A percentile compares a stretch with the other conserved stretches of the same genome.
Evolutionary conservation across 139 green algal genomes (phyloP).

Genomic region (Bryopsis sp.): DNA sequence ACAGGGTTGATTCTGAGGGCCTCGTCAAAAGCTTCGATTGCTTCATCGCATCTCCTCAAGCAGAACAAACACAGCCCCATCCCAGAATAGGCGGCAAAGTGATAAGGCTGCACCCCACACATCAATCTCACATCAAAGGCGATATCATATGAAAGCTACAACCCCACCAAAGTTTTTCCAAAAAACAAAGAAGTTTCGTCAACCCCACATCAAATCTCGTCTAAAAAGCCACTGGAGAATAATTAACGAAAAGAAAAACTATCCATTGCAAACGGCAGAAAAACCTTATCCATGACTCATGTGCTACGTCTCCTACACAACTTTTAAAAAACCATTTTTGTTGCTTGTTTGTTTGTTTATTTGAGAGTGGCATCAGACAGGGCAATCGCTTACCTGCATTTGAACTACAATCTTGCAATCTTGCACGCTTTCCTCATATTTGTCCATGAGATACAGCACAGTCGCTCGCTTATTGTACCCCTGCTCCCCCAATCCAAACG

Average conservation of each 20-base stretch:
- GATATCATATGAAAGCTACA: not conserved
- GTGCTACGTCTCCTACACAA: too few species aligned
- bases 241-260: too few species aligned
- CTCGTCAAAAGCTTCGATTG: conserved; percentile 40
- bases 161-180: too few species aligned
- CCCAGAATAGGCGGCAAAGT: conserved; percentile 57
- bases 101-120: conserved; percentile 33
- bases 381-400: conserved; percentile 26
- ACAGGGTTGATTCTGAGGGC: conserved; percentile 44
- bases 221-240: too few species aligned
- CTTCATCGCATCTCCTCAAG: conserved; percentile 23
- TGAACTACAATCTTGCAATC: conserved; percentile 35
- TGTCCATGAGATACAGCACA: conserved; percentile 42
- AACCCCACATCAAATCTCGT: too few species aligned
- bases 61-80: conserved; percentile 52
- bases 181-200: too few species aligned
- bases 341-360: not conserved
- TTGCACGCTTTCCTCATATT: conserved; percentile 32
- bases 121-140: not conserved
- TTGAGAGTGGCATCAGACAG: not conserved
- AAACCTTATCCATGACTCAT: not conserved
- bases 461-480: conserved; percentile 68
- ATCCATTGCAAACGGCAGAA: too few species aligned
- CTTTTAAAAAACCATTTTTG: too few species aligned
- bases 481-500: too few species aligned